A percentile compares a stretch with the other conserved stretches of the same genome.
phyloP scores from a whole-genome alignment of 495 filamentous ascomycete genomes.

The Penicillium lividum region DNA sequence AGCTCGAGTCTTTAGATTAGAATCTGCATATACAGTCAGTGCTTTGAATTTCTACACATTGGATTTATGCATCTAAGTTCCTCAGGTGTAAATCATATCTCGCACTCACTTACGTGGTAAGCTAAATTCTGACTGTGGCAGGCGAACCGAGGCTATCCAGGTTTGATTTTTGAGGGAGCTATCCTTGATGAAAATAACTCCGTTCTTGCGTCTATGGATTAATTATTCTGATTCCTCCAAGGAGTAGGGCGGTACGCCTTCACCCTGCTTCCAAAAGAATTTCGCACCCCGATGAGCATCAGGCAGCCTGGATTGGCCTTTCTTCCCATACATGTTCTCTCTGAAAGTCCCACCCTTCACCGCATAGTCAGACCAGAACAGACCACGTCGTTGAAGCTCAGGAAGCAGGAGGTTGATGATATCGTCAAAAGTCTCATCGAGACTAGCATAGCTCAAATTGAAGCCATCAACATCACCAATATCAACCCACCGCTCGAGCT shows the following conservation, averaged over 20 bases:
- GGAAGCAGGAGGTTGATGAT: conserved; percentile 52
- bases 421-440: conserved; percentile 64
- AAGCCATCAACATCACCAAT: conserved; percentile 66
- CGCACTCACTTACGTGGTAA: too few relatives aligned
- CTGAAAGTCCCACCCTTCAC: conserved; percentile 47
- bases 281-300: conserved; percentile 46
- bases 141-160: too few relatives aligned
- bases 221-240: conserved; percentile 14
- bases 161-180: too few relatives aligned
- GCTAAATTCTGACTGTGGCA: neutral
- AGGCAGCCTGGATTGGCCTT: conserved; percentile 42
- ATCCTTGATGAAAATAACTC: neutral
- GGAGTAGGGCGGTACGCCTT: conserved; percentile 34
- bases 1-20: too few relatives aligned
- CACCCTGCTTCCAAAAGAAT: conserved; percentile 46
- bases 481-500: conserved; percentile 60
- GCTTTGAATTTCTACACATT: too few relatives aligned
- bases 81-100: too few relatives aligned
- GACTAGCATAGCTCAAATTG: conserved; percentile 59
- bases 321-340: conserved; percentile 42
- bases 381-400: conserved; percentile 46
- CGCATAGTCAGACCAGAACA: conserved; percentile 50
- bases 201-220: neutral
- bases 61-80: too few relatives aligned
- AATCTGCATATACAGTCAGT: too few relatives aligned